Evolutionary conservation across 306 rosid species (phyloP), one percentile per base, ranked within the genome.

Genomic region (Quercus agrifolia): DNA sequence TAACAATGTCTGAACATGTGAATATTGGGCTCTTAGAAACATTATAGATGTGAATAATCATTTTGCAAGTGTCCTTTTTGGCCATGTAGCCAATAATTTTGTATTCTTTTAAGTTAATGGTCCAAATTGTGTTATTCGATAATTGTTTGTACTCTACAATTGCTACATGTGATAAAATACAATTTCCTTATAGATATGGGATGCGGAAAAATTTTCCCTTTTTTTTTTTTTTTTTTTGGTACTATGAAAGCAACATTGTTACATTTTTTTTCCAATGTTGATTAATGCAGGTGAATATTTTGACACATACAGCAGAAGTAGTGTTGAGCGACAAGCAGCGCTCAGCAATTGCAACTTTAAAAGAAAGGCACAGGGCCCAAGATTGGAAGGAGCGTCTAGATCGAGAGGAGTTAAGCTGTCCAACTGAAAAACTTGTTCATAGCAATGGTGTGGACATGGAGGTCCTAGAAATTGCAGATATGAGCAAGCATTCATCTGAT

Each of bases 291-390:
- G 97, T 91, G 64, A 93, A 93, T 85, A 90, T 93, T 77, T 87
- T 93, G 85, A 89, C 91, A 27, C 92, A 91, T 86, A 90, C 88
- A 28, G 87, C 91, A 10, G 95, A 91, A 58, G 92, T 91, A n/a
- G 68, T 5, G 21, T 68, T 85, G 80, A 76, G 81, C 30, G 78
- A 76, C 51, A 82, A 78, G 63, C 97, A 91, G 38, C 83, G 23
- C 17, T 56, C 74, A 11, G 71, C 87, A 69, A 86, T 93, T 86
- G 83, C 92, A 27, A 81, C 31, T 69, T 77, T 91, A 77, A 91
- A 87, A 86, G 83, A 79, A 78, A 82, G 87, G 56, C 98, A 93
- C 77, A 84, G 70, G 88, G 83, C 67, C 71, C 98, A 93, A 77
- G 91, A 91, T 77, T 83, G 82, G 75, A 86, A 79, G 81, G 98